These are phyloP conservation scores for Macrolepiota dolichaula DNA, from an alignment of 768 basidiomycete genomes.

Conservation along the genomic window DNA sequence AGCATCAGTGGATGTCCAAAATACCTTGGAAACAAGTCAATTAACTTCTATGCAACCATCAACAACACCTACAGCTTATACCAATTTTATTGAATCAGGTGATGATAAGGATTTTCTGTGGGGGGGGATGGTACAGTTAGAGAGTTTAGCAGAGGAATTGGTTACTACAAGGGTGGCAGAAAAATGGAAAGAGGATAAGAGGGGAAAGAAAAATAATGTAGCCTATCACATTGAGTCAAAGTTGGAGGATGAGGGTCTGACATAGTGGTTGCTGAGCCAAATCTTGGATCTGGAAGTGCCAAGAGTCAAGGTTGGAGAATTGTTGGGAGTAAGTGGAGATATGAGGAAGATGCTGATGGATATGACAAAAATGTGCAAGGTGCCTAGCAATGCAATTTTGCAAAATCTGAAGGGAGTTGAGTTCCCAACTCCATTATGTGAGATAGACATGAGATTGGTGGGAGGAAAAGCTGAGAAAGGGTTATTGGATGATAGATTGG, in stretches of 20 bases:
- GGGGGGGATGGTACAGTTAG: background rate
- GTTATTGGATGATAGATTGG: conserved; percentile 18
- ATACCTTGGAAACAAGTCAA: too few species aligned
- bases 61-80: too few species aligned
- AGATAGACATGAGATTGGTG: background rate
- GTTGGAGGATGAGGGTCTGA: background rate
- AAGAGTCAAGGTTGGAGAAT: conserved; percentile 11
- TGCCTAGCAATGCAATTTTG: background rate
- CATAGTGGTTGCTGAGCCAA: background rate
- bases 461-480: background rate
- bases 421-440: background rate
- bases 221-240: conserved; percentile 16
- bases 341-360: conserved; percentile 6
- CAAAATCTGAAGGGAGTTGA: conserved; percentile 3
- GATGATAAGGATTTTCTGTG: conserved; percentile 1
- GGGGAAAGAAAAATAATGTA: background rate
- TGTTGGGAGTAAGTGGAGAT: conserved; percentile 16
- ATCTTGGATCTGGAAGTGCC: conserved; percentile 9
- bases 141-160: background rate
- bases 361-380: conserved; percentile 7
- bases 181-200: conserved; percentile 1
- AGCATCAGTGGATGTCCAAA: too few species aligned
- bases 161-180: background rate
- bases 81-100: too few species aligned
- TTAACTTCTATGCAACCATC: too few species aligned